Evolutionary conservation across 2,329 filamentous ascomycete genomes (phyloP).

Genomic region (Elsinoe fawcettii): DNA sequence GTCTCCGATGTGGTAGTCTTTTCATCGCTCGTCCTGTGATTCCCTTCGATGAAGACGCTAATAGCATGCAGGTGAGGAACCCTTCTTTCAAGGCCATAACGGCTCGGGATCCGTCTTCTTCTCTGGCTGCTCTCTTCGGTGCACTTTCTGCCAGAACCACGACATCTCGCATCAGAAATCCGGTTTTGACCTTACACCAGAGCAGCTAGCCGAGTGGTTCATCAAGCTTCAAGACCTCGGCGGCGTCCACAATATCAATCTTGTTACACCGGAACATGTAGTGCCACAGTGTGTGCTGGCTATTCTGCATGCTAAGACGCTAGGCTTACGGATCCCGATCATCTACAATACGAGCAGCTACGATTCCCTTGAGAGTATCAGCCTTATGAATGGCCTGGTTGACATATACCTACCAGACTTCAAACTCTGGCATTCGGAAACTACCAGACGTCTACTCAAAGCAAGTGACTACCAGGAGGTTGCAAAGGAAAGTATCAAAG

Average conservation of each 20-base stretch:
- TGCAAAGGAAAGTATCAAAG: conserved; percentile 68
- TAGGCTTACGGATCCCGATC: conserved; percentile 64
- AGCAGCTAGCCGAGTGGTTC: conserved; percentile 75
- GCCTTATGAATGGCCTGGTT: conserved; percentile 68
- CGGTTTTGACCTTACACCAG: conserved; percentile 69
- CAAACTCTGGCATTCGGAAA: conserved; percentile 65
- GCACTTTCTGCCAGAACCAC: conserved; percentile 72
- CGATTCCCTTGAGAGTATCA: conserved; percentile 64
- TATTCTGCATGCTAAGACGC: conserved; percentile 63
- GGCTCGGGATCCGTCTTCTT: conserved; percentile 78
- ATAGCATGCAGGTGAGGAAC: conserved; percentile 40
- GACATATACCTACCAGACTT: conserved; percentile 88
- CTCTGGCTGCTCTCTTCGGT: conserved; percentile 66
- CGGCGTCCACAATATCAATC: conserved; percentile 83
- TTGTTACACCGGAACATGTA: conserved; percentile 79
- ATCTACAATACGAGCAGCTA: conserved; percentile 82
- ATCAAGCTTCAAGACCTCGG: conserved; percentile 72
- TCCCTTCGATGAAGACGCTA: neutral
- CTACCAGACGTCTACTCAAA: conserved; percentile 66
- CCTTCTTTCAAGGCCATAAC: conserved; percentile 74
- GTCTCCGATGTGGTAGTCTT: neutral
- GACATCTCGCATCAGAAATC: conserved; percentile 78
- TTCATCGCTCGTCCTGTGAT: conserved; percentile 32
- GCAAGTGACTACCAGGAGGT: conserved; percentile 65
- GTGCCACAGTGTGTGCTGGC: conserved; percentile 73